Evolutionary conservation across 2,329 filamentous ascomycete genomes (phyloP), one percentile per base, ranked within the genome.

Genomic region (Colletotrichum falcatum): DNA sequence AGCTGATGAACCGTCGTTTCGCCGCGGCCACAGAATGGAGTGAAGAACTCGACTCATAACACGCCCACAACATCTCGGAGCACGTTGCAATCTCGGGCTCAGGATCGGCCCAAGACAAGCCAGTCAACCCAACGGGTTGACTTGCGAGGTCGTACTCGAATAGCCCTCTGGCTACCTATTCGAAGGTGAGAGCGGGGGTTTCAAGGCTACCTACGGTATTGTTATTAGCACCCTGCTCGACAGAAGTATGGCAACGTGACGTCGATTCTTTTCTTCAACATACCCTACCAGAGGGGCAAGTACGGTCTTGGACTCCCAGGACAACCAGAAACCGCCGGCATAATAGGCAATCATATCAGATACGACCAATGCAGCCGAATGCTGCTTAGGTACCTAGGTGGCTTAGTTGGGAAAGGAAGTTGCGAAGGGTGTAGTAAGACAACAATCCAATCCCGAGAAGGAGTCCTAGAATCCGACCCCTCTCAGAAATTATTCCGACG

Each of bases 291-390:
- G 28, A 26, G 28, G 14, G 8, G 30, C 28, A 16, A 39, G 37
- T 5, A 11, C 48, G 16, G 28, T 51, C 48, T 51, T 51, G 3
- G 48, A 51, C 14, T 53, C 28, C n/a, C 49, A 11, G 5, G 5
- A 33, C 16, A 53, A 5, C 16, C 49, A 33, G 16, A 28, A 30
- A 16, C 26, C 7, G 30, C 20, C 11, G 1, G 20, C 30, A 49
- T 33, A 3, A 30, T n/a, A 42, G n/a, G n/a, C n/a, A n/a, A n/a
- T 55, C 62, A 56, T 61, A 30, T 42, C 37, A 70, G 62, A 39
- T 26, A 60, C 28, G n/a, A 39, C 55, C 30, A 53, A 66, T 70
- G 55, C 35, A 20, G 58, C 46, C 14, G 35, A 59, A 46, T 46
- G 33, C 42, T 48, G 58, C 42, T 48, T n/a, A n/a, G n/a, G n/a